Evolutionary conservation across 805 yeast genomes (phyloP), one percentile per base, ranked within the genome.

Genomic region (Metschnikowia lachancei): DNA sequence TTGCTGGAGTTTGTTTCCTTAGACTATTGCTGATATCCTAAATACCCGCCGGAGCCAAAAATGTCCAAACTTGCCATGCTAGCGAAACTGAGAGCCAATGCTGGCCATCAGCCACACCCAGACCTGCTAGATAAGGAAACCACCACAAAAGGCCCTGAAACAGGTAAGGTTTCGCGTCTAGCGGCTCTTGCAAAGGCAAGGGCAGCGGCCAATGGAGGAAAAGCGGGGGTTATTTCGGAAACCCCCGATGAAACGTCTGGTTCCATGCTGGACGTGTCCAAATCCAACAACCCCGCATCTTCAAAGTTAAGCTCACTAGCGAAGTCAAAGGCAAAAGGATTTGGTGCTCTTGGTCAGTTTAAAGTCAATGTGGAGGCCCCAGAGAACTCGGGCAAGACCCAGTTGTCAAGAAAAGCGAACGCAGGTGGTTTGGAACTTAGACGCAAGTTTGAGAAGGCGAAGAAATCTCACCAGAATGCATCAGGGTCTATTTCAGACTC

Each of bases 41-140:
- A 20, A 20, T 20, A 4, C 24, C 8, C 7, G 4, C 8, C 8
- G 16, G 28, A 40, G 24, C 50, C 49, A 19, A 55, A 53, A 41
- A 28, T 53, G 36, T 55, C 58, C 16, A 55, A 55, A 28, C 50
- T 55, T 18, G 56, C 55, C 14, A 29, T 48, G 49, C 51, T 53
- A 45, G 56, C 56, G 29, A 47, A 44, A 28, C 54, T 41, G 45
- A 45, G 57, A n/a, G 44, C 48, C 32, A 33, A 28, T 2, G 20
- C 47, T 29, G 19, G 41, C 13, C 30, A 5, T 5, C 6, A 33
- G 32, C 33, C 37, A 13, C 33, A 24, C 13, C 13, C 22, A 13
- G 24, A 26, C 26, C 14, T 26, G 11, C 20, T 24, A 19, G 26
- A 29, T 11, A 4, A 18, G 3, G 38, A 19, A 18, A n/a, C 14